Conservation (phyloP, 2,329 filamentous ascomycete species). For the Hypoxylon sp. region DNA sequence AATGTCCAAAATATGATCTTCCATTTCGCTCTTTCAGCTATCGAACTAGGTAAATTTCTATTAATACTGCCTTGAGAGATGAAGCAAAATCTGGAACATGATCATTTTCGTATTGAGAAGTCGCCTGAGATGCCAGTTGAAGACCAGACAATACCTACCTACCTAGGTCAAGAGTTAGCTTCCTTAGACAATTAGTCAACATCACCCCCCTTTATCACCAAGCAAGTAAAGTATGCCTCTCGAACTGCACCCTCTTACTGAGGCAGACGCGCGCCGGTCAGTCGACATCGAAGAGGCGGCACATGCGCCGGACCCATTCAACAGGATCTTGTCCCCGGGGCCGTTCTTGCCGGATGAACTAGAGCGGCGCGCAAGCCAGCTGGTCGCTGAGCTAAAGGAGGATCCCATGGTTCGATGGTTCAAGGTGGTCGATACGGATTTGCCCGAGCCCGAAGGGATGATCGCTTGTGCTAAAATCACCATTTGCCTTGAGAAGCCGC, state of each 20-base stretch:
- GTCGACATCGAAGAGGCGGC: conserved; percentile 58
- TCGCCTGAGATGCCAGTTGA: background rate
- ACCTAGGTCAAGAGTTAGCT: background rate
- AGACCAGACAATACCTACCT: background rate
- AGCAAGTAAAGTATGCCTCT: conserved; percentile 57
- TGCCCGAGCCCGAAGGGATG: conserved; percentile 49
- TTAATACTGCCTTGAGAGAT: background rate
- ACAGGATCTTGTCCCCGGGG: conserved; percentile 55
- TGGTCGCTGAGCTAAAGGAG: conserved; percentile 44
- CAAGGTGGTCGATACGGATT: conserved; percentile 55
- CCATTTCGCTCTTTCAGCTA: conserved; percentile 6
- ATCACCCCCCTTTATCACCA: background rate
- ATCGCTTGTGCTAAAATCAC: conserved; percentile 56
- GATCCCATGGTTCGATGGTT: conserved; percentile 51
- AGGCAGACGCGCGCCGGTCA: conserved; percentile 56
- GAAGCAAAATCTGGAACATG: background rate
- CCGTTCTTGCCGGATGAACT: conserved; percentile 49
- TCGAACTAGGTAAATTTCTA: background rate
- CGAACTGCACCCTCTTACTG: conserved; percentile 54
- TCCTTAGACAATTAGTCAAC: background rate
- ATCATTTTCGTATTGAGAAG: background rate
- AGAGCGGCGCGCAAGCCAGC: conserved; percentile 44
- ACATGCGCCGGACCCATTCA: conserved; percentile 55
- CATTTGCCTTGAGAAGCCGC: conserved; percentile 46
- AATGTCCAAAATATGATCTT: background rate